Evolutionary conservation across 495 filamentous ascomycete species (phyloP), one percentile per base, ranked within the genome.

Genomic region (Wilcoxina mikolae): DNA sequence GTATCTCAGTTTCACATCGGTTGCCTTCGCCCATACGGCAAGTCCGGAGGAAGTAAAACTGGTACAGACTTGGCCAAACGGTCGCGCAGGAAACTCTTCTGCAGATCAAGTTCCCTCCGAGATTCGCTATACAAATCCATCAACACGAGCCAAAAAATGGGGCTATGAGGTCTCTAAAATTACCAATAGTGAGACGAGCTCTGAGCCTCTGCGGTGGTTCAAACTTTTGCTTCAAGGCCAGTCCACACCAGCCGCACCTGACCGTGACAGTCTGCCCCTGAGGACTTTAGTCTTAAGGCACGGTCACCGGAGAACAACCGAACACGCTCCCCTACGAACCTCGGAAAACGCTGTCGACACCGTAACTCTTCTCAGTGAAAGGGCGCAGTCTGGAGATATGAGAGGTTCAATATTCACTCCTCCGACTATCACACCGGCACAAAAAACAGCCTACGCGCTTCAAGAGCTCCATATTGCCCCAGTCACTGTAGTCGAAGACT

Each of bases 61-160:
- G 56, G 83, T 87, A 68, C 85, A 85, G 68, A 82, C 78, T 18
- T 87, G 83, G 83, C 83, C 82, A 10, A 85, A 87, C 56, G 76
- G 78, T 42, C 79, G 80, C 66, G 80, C 78, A 18, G 80, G 78
- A 26, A 56, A 81, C 64, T 15, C 4, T 9, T 76, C 9, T 20
- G 24, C 51, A 7, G 62, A 82, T 63, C 81, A 82, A 64, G 79
- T 81, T 18, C 79, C 79, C 0, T 80, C 77, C 39, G 78, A 80
- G 62, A 75, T 82, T 52, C 70, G 73, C 23, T 82, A 82, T 64
- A 68, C 70, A 67, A 1, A 60, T 62, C 2, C 69, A 68, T 2
- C 68, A 54, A 22, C 24, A 15, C 35, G 39, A 74, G 81, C 42
- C 78, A 75, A 76, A 2, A 3, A 24, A 20, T 84, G 82, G 82